phyloP scores from a whole-genome alignment of 1,284 basidiomycete species.

The Cutaneotrichosporon sp. region DNA sequence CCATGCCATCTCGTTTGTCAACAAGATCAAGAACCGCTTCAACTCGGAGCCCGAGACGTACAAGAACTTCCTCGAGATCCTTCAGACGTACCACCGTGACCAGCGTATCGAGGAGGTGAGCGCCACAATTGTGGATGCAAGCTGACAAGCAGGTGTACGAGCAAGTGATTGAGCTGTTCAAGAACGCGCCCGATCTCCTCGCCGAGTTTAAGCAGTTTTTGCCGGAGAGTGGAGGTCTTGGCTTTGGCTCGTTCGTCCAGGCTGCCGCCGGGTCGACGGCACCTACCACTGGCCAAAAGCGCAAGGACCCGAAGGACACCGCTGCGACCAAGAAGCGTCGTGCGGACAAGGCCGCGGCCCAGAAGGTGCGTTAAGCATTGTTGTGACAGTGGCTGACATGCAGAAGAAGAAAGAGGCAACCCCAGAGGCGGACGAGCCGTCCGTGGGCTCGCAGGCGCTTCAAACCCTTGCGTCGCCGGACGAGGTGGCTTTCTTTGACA shows the following conservation, averaged over 20 bases:
- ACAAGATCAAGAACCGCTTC: constrained; percentile 96
- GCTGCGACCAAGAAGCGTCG: constrained; percentile 38
- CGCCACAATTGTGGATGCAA: constrained; percentile 39
- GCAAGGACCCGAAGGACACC: constrained; percentile 42
- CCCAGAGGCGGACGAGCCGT: constrained; percentile 34
- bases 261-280: constrained; percentile 17
- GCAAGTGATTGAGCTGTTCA: constrained; percentile 89
- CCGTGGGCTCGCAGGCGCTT: constrained; percentile 18
- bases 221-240: constrained; percentile 57
- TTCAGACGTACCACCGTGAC: constrained; percentile 97
- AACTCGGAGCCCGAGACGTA: constrained; percentile 90
- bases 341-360: constrained; percentile 53
- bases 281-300: constrained; percentile 23
- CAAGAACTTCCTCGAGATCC: constrained; percentile 95
- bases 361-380: constrained; percentile 26
- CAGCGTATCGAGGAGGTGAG: constrained; percentile 77
- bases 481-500: constrained; percentile 90
- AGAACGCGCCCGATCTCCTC: constrained; percentile 84
- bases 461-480: constrained; percentile 62
- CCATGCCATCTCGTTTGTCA: constrained; percentile 95
- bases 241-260: constrained; percentile 36
- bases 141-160: constrained; percentile 65
- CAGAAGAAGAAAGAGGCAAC: constrained; percentile 36
- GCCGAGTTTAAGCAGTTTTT: constrained; percentile 96
- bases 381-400: constrained; percentile 8